phyloP scores from a whole-genome alignment of 208 protist species.

The Crithidia bombi region DNA sequence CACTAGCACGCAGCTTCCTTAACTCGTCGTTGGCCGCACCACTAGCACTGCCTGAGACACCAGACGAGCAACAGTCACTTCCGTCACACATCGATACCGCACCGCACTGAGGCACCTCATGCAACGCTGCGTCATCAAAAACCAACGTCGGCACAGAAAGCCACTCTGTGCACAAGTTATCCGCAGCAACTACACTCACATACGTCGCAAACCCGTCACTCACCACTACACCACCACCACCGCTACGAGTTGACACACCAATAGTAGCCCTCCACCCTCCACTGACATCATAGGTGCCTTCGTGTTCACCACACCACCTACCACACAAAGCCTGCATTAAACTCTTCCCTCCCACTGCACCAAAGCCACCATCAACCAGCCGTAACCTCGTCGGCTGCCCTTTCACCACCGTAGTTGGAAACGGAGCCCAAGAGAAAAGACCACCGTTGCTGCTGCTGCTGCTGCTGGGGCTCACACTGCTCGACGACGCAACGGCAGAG shows the following conservation, averaged over 20 bases:
- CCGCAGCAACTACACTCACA: slow-evolving; percentile 23
- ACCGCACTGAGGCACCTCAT: slow-evolving; percentile 3
- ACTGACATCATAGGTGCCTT: too few relatives aligned
- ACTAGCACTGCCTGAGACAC: background rate
- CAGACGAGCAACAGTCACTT: background rate
- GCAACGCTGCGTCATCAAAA: background rate
- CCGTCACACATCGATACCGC: background rate
- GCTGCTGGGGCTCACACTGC: background rate
- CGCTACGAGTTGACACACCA: background rate
- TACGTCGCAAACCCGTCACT: background rate
- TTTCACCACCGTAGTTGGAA: slow-evolving; percentile 32
- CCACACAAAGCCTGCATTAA: too few relatives aligned
- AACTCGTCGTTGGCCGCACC: background rate
- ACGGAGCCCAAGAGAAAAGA: background rate
- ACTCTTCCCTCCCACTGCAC: too few relatives aligned
- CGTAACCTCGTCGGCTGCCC: slow-evolving; percentile 6
- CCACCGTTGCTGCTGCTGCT: background rate
- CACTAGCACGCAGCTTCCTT: background rate
- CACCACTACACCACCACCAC: background rate
- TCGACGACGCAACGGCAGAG: background rate
- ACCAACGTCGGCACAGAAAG: slow-evolving; percentile 5
- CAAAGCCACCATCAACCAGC: background rate
- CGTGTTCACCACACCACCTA: too few relatives aligned
- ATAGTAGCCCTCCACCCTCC: too few relatives aligned
- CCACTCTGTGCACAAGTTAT: slow-evolving; percentile 8